Evolutionary conservation across 2,329 filamentous ascomycete species (phyloP).

Genomic region (Mycosphaerella sp.): DNA sequence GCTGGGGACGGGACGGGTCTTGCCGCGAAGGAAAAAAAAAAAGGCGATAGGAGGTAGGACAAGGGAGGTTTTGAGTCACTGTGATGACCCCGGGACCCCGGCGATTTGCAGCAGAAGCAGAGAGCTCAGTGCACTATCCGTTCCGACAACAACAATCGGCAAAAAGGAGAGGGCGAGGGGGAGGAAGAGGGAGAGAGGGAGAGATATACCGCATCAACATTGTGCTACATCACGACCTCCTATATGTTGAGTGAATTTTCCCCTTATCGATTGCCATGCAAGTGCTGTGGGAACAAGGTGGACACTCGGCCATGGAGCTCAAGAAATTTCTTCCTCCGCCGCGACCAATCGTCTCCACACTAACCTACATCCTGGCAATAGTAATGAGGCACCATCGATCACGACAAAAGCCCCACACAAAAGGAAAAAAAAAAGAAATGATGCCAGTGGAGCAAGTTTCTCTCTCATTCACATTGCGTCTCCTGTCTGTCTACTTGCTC

Average conservation of each 20-base stretch:
- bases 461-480: neutral
- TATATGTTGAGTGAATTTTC: neutral
- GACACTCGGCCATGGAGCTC: neutral
- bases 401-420: neutral
- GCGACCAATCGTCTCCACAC: neutral
- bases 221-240: neutral
- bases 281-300: neutral
- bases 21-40: too few species aligned
- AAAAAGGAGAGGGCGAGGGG: too few species aligned
- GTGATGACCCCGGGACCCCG: too few species aligned
- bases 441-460: neutral
- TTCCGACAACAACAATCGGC: too few species aligned
- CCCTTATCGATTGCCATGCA: conserved; percentile 4
- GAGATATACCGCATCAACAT: neutral
- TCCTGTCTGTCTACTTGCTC: too few species aligned
- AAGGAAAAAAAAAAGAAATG: neutral
- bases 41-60: too few species aligned
- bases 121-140: too few species aligned
- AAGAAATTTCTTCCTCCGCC: neutral
- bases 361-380: neutral
- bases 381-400: neutral
- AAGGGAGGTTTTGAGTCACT: too few species aligned
- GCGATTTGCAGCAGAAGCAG: too few species aligned
- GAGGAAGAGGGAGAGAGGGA: neutral
- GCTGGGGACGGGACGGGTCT: neutral